Conservation (phyloP, 2,329 filamentous ascomycete species). For the Beauveria sp. region DNA sequence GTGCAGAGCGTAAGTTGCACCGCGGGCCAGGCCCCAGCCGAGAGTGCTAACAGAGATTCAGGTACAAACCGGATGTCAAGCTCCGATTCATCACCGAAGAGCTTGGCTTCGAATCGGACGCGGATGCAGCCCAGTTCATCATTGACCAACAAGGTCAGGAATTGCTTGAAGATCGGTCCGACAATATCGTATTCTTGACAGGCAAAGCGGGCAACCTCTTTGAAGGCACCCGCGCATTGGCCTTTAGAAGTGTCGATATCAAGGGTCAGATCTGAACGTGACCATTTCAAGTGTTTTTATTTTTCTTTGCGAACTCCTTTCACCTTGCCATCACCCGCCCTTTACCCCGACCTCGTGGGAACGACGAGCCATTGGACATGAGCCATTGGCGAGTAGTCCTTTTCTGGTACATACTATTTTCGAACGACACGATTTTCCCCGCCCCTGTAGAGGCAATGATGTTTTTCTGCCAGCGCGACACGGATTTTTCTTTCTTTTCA, state of each 20-base stretch:
- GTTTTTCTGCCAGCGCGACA: background rate
- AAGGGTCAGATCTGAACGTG: slow-evolving; percentile 80
- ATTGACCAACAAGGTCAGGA: slow-evolving; percentile 69
- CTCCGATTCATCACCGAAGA: slow-evolving; percentile 92
- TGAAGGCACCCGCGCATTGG: slow-evolving; percentile 62
- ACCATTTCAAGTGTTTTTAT: background rate
- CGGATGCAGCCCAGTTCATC: slow-evolving; percentile 85
- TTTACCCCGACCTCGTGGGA: background rate
- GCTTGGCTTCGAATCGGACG: slow-evolving; percentile 88
- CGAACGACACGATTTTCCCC: background rate
- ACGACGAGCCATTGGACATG: background rate
- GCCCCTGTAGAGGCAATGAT: slow-evolving; percentile 4
- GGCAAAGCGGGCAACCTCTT: slow-evolving; percentile 68
- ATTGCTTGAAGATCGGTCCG: slow-evolving; percentile 68
- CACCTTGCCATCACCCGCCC: background rate
- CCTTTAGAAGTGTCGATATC: slow-evolving; percentile 87
- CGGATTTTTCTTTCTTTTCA: background rate
- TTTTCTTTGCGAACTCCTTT: background rate
- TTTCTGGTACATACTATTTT: background rate
- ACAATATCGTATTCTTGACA: slow-evolving; percentile 65
- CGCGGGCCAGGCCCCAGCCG: background rate
- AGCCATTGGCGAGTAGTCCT: background rate
- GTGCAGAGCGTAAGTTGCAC: slow-evolving; percentile 73
- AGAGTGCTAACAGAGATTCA: slow-evolving; percentile 31
- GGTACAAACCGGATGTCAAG: slow-evolving; percentile 86